Evolutionary conservation across 2,329 filamentous ascomycete species (phyloP).

Genomic region (Nothophaeocryptopus gaeumannii): DNA sequence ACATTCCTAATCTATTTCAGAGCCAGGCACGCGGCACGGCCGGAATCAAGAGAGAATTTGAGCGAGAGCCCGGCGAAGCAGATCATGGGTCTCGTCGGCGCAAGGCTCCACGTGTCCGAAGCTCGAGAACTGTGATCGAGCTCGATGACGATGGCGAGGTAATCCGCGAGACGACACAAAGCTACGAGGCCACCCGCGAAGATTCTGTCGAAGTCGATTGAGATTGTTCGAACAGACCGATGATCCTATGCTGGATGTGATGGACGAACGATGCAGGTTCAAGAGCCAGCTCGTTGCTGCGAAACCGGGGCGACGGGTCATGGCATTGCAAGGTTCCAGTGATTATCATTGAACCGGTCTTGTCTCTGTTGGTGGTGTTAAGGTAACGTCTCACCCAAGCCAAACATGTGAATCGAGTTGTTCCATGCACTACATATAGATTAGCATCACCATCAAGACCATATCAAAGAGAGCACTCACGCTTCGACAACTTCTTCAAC

Average conservation of each 20-base stretch:
- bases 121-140: neutral
- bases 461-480: constrained; percentile 40
- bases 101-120: neutral
- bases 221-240: neutral
- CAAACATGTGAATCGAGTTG: constrained; percentile 79
- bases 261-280: neutral
- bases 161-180: neutral
- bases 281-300: neutral
- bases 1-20: no score
- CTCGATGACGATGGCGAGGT: neutral
- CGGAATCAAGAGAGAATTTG: no score
- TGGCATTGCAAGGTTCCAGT: neutral
- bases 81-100: no score
- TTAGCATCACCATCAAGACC: constrained; percentile 23
- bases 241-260: neutral
- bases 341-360: neutral
- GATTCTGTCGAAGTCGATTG: no score
- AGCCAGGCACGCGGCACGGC: no score
- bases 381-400: constrained; percentile 53
- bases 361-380: neutral
- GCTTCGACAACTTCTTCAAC: constrained; percentile 83
- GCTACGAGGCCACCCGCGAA: no score
- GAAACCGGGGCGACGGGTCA: neutral
- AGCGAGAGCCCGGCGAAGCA: no score
- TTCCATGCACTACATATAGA: constrained; percentile 60